Conservation (phyloP, 176 grass and related monocot species). For the Areca catechu region DNA sequence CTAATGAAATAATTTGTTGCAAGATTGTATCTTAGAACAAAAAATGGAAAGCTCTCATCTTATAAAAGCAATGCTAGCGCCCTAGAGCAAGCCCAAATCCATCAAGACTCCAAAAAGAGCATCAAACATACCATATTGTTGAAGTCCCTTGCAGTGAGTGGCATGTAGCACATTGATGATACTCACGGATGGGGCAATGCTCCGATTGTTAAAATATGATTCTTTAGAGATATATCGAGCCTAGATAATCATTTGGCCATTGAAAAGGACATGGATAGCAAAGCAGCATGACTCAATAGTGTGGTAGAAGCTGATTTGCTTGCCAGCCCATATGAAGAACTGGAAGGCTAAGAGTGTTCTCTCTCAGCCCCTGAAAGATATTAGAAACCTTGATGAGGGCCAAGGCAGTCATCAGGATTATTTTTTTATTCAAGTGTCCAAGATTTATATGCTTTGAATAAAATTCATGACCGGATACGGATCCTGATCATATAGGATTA, state of each 20-base stretch:
- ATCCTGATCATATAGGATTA: too few species aligned
- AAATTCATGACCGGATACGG: too few species aligned
- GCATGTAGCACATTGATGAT: slow-evolving; percentile 18
- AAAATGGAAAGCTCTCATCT: slow-evolving; percentile 44
- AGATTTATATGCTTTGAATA: too few species aligned
- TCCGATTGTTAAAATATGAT: slow-evolving; percentile 15
- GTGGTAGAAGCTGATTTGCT: slow-evolving; percentile 10
- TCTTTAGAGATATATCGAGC: slow-evolving; percentile 21
- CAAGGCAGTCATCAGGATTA: too few species aligned
- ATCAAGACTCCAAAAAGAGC: slow-evolving; percentile 40
- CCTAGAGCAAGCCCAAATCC: slow-evolving; percentile 32
- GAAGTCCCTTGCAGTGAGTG: slow-evolving; percentile 20
- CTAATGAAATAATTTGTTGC: slow-evolving; percentile 69
- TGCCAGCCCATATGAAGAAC: slow-evolving; percentile 17
- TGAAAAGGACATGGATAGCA: slow-evolving; percentile 25
- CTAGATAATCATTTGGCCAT: slow-evolving; percentile 22
- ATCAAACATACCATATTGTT: slow-evolving; percentile 30
- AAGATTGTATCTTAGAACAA: slow-evolving; percentile 64
- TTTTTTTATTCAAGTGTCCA: too few species aligned
- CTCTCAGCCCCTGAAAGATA: slow-evolving; percentile 5
- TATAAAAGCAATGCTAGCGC: slow-evolving; percentile 39
- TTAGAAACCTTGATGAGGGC: slow-evolving; percentile 10
- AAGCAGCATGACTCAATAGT: slow-evolving; percentile 26
- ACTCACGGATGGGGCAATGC: slow-evolving; percentile 10
- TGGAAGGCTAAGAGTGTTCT: slow-evolving; percentile 21